These are phyloP conservation scores for Dothidotthia symphoricarpi DNA, from an alignment of 2,329 filamentous ascomycete species.

Conservation along the genomic window DNA sequence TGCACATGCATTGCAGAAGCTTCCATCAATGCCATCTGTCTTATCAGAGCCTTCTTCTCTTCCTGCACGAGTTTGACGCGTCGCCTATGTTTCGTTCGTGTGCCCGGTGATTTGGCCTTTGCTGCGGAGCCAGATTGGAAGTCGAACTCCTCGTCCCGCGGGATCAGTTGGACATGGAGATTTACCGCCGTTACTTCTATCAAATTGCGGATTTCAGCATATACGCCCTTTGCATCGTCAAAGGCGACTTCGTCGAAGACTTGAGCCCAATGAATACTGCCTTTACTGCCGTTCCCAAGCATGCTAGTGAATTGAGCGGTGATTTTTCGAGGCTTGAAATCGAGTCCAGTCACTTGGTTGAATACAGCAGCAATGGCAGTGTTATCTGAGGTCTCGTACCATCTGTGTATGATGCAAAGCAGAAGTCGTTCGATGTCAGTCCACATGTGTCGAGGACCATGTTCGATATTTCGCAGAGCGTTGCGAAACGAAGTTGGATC, in stretches of 20 bases:
- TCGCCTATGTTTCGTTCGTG: too few species aligned
- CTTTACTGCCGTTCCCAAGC: too few species aligned
- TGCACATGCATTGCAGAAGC: too few species aligned
- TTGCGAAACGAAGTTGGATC: too few species aligned
- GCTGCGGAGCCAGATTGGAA: constrained; percentile 4
- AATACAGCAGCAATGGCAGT: constrained; percentile 3
- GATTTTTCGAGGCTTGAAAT: constrained; percentile 1
- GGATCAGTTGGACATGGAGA: background rate
- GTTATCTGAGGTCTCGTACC: constrained; percentile 1
- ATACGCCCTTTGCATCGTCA: constrained; percentile 6
- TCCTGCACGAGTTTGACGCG: too few species aligned
- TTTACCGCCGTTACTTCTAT: constrained; percentile 5
- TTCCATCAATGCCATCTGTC: too few species aligned
- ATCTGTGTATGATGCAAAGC: constrained; percentile 8
- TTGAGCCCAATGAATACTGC: too few species aligned
- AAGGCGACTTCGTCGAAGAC: constrained; percentile 8
- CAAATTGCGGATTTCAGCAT: background rate
- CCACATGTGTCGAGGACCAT: constrained; percentile 6
- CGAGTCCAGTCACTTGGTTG: constrained; percentile 7
- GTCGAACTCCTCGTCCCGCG: background rate
- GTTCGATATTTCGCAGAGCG: background rate
- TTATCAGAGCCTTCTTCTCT: too few species aligned
- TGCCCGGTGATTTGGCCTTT: constrained; percentile 3
- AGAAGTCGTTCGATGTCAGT: constrained; percentile 8
- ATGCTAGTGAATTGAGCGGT: constrained; percentile 7